Evolutionary conservation across 768 basidiomycete genomes (phyloP).

Genomic region (Lactarius hatsudake): DNA sequence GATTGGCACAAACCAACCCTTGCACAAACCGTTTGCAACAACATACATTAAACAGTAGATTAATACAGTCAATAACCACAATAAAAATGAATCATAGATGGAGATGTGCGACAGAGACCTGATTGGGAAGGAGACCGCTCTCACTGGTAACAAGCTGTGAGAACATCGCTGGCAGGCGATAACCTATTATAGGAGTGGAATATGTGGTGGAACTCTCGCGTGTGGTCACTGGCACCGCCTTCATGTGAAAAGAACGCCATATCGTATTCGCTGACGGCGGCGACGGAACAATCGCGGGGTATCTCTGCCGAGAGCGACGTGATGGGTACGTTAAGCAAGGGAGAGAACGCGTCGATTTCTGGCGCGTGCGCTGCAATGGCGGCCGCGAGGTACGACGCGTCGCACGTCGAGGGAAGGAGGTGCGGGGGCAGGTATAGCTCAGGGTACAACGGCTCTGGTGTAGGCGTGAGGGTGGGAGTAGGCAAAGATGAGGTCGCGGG

Average conservation of each 20-base stretch:
- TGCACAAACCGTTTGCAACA: neutral
- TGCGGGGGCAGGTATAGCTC: conserved; percentile 15
- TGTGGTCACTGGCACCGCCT: neutral
- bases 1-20: no score
- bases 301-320: neutral
- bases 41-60: neutral
- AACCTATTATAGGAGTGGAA: neutral
- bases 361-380: conserved; percentile 5
- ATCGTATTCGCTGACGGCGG: neutral
- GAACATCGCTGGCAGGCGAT: neutral
- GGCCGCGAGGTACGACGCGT: conserved; percentile 2
- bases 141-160: neutral
- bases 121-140: neutral
- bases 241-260: neutral
- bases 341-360: neutral
- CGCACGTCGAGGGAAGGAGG: conserved; percentile 8
- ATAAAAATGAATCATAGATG: neutral
- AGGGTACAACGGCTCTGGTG: neutral
- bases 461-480: neutral
- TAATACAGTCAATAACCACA: neutral
- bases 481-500: neutral
- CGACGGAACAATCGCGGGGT: neutral
- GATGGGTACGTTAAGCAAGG: neutral
- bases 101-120: neutral
- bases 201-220: neutral